Evolutionary conservation across 2,329 filamentous ascomycete genomes (phyloP).

Genomic region (Colletotrichum sp.): DNA sequence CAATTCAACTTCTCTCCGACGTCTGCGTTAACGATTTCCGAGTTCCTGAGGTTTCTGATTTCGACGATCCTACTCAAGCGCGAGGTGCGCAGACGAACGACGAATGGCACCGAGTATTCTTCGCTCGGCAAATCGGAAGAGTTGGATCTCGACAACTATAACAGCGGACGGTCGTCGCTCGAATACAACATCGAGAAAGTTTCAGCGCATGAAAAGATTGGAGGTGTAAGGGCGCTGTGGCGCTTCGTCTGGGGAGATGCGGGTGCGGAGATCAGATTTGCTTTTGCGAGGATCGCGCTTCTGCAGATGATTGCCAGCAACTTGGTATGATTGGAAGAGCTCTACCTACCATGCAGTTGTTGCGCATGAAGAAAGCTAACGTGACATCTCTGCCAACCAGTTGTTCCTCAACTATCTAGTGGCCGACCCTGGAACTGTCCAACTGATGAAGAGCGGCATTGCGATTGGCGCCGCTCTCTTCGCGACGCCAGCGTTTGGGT

Average conservation of each 20-base stretch:
- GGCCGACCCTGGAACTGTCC: constrained; percentile 34
- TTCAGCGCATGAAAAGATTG: neutral
- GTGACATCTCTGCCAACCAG: constrained; percentile 1
- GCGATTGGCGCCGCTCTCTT: constrained; percentile 31
- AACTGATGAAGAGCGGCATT: constrained; percentile 32
- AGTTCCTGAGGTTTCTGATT: constrained; percentile 31
- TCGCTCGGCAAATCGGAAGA: constrained; percentile 4
- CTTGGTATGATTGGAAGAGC: constrained; percentile 18
- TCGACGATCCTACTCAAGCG: constrained; percentile 29
- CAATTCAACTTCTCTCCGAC: constrained; percentile 33
- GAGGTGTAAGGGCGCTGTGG: constrained; percentile 9
- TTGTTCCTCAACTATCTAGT: constrained; percentile 33
- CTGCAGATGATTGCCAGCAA: constrained; percentile 38
- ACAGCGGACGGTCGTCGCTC: neutral
- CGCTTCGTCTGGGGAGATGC: constrained; percentile 24
- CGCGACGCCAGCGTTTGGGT: constrained; percentile 25
- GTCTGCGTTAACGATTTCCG: constrained; percentile 31
- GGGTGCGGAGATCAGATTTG: constrained; percentile 27
- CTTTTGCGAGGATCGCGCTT: constrained; percentile 32
- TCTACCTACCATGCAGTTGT: neutral
- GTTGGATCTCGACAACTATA: neutral
- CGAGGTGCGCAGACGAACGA: constrained; percentile 21
- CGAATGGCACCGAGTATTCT: constrained; percentile 4
- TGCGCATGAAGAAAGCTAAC: neutral
- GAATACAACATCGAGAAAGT: neutral